Evolutionary conservation across 257 asterid species (phyloP), one percentile per base, ranked within the genome.

Genomic region (Solanum peruvianum): DNA sequence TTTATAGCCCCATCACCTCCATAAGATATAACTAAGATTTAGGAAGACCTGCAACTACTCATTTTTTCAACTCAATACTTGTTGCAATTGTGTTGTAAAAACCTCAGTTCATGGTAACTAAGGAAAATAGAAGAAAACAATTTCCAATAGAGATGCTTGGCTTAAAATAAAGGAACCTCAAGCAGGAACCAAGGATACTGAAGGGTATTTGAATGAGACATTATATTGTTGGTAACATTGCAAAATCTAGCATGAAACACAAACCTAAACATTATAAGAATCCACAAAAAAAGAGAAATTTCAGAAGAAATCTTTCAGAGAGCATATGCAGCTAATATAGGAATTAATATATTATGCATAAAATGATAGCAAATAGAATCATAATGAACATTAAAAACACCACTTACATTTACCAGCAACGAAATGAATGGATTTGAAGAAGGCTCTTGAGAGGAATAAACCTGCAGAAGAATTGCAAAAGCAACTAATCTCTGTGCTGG

Each of bases 401-500:
- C 85, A 88, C 96, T 93, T 93, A 96, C 99, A 89, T 94, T 90
- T 13, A 96, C 93, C 88, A 96, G 98, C 93, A 88, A 90, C 31
- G 95, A 89, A 81, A 93, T 87, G 90, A 94, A 95, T 27, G 99
- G 98, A 86, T 94, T 96, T 67, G 93, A 92, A 18, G 96, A 93
- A 84, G 98, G 96, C 83, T 83, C 94, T 73, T 93, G 97, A 14
- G 95, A 92, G 41, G 97, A 92, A 89, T 96, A 95, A 23, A 93
- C 94, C 87, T 94, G 97, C 82, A 92, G 90, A 88, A 96, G 91
- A 87, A 95, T 89, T 37, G 99, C 94, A 89, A 93, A 90, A 21
- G 97, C 94, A 91, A 95, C 89, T 92, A 96, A 91, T 86, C 98
- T 90, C 93, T 96, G 97, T 67, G 93, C 89, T 6, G 96, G 90